Conservation (phyloP, 2,329 filamentous ascomycete genomes). For the Neurospora crassa region DNA sequence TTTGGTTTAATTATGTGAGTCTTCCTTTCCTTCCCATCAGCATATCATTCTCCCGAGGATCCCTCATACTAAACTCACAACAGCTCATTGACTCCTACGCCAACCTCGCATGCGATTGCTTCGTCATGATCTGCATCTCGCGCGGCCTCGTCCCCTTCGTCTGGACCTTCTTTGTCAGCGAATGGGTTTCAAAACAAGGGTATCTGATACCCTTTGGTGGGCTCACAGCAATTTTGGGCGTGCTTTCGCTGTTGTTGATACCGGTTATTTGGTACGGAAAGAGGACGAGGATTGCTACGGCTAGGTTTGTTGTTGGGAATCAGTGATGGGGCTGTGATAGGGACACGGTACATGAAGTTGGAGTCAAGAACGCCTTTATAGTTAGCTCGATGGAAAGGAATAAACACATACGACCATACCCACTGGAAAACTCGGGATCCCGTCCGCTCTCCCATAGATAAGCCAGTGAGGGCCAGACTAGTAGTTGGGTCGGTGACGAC, state of each 20-base stretch:
- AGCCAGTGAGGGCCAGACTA: too few species aligned
- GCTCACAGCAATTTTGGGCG: slow-evolving; percentile 40
- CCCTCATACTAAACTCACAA: not conserved
- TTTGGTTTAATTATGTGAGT: slow-evolving; percentile 31
- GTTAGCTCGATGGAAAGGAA: too few species aligned
- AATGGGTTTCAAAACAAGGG: slow-evolving; percentile 35
- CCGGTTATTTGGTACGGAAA: slow-evolving; percentile 27
- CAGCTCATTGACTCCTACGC: slow-evolving; percentile 42
- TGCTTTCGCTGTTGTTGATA: slow-evolving; percentile 31
- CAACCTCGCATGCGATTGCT: slow-evolving; percentile 38
- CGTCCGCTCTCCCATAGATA: too few species aligned
- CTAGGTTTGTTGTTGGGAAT: slow-evolving; percentile 14
- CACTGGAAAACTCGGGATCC: too few species aligned
- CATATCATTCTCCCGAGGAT: too few species aligned
- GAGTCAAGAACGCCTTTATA: not conserved
- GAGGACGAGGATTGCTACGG: slow-evolving; percentile 27
- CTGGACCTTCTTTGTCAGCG: slow-evolving; percentile 43
- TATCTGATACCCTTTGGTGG: slow-evolving; percentile 41
- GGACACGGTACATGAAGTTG: not conserved
- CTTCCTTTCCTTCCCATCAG: too few species aligned
- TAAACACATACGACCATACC: too few species aligned
- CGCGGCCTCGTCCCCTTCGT: slow-evolving; percentile 40
- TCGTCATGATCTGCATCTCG: slow-evolving; percentile 40
- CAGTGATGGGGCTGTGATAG: slow-evolving; percentile 4
- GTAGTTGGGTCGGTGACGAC: too few species aligned